Base-by-base conservation (phyloP, 108 stramenopile genomes). In the Seminavis robusta region DNA sequence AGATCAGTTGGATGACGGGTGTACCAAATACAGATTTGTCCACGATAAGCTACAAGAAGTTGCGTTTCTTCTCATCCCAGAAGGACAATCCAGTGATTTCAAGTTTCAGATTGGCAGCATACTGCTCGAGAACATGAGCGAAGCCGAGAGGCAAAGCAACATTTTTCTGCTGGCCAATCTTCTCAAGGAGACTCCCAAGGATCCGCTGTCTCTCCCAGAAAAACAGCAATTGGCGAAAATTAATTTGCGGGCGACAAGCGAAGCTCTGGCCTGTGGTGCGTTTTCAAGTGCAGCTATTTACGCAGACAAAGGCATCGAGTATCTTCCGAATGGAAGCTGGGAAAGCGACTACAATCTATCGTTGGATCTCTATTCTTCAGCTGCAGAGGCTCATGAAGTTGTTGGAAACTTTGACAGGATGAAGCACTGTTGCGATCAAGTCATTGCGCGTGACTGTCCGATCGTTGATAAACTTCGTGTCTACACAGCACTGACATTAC, bases 41-140 rank as follows among this genome's bases (percentile, higher is more conserved):
- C 69, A 77, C 33, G 71, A 77, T 52, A 52, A 61, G 30, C 29
- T 77, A 3, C 76, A 77, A 45, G 50, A 67, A 42, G 70, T 59
- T 8, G 59, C 76, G 8, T 66, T 56, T 39, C 32, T 28, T 29
- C 31, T 71, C 1, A 72, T 77, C 17, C 70, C 70, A 34, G 39
- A 16, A 17, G 27, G 51, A 28, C 33, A 58, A 16, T 21, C 53
- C 23, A 52, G 38, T 9, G 21, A 52, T 26, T 71, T 76, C 53
- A 71, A 74, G 31, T 61, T 73, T 9, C 56, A 74, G 2, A 31
- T 79, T 34, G 77, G 77, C 21, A 69, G 63, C 1, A 62, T 43
- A 25, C 48, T 79, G 4, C 52, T 61, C 2, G 39, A 56, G 57
- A 56, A 32, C 16, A 30, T 69, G 15, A 17, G 8, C 20, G 32